Evolutionary conservation across 2,329 filamentous ascomycete species (phyloP).

Genomic region (Pyrenochaeta sp.): DNA sequence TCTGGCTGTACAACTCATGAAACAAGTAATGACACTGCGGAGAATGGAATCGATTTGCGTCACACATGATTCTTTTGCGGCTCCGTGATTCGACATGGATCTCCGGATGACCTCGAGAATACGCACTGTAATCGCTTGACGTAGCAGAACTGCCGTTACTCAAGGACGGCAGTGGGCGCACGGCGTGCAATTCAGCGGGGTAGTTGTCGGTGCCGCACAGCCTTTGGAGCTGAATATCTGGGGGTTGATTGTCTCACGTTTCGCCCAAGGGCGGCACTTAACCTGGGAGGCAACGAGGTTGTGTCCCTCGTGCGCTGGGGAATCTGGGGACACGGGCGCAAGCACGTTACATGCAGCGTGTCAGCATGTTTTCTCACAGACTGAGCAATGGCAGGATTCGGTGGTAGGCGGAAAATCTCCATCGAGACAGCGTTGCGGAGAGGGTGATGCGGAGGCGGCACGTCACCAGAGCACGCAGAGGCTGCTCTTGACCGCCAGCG

Average conservation of each 20-base stretch:
- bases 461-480: slow-evolving; percentile 36
- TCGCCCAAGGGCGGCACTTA: slow-evolving; percentile 11
- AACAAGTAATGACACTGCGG: slow-evolving; percentile 47
- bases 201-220: slow-evolving; percentile 25
- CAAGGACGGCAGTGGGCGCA: slow-evolving; percentile 20
- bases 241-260: slow-evolving; percentile 27
- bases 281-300: slow-evolving; percentile 20
- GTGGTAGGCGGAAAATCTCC: slow-evolving; percentile 20
- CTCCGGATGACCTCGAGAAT: slow-evolving; percentile 47
- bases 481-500: slow-evolving; percentile 31
- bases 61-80: slow-evolving; percentile 47
- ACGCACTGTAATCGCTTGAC: slow-evolving; percentile 35
- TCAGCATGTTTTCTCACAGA: slow-evolving; percentile 10
- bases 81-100: slow-evolving; percentile 40
- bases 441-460: slow-evolving; percentile 34
- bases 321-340: slow-evolving; percentile 38
- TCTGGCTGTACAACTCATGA: slow-evolving; percentile 51
- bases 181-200: slow-evolving; percentile 22
- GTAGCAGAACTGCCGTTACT: slow-evolving; percentile 33
- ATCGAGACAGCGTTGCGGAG: slow-evolving; percentile 24
- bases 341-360: slow-evolving; percentile 13
- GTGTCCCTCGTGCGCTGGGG: slow-evolving; percentile 32
- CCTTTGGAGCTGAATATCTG: slow-evolving; percentile 24
- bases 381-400: slow-evolving; percentile 8
- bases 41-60: slow-evolving; percentile 29